These are phyloP conservation scores for Solanum etuberosum DNA, from an alignment of 257 asterid genomes.

Conservation along the genomic window DNA sequence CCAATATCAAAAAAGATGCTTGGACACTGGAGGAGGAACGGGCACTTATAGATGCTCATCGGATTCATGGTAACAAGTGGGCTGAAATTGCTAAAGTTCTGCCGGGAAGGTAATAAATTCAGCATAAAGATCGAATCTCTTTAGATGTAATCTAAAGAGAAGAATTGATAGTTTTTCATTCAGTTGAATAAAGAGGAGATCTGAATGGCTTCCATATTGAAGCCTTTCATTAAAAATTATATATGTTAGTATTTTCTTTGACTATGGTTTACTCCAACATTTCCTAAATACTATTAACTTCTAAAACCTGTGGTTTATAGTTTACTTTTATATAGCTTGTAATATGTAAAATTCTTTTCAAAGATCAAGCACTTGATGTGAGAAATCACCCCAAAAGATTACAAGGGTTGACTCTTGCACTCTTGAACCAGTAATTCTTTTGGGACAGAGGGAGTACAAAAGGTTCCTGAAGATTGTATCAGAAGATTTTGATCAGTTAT, in stretches of 20 bases:
- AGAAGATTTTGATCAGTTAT: background rate
- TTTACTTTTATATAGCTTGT: background rate
- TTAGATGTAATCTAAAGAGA: background rate
- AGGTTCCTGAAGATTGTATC: background rate
- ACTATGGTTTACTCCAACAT: background rate
- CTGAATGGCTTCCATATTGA: background rate
- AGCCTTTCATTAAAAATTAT: background rate
- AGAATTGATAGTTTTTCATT: background rate
- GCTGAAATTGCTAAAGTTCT: conserved; percentile 96
- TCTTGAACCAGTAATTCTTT: background rate
- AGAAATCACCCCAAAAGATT: background rate
- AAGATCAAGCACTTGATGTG: background rate
- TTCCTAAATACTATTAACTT: background rate
- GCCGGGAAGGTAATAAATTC: conserved; percentile 75
- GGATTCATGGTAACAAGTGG: conserved; percentile 90
- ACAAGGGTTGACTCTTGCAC: background rate
- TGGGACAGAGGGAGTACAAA: background rate
- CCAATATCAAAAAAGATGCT: conserved; percentile 85
- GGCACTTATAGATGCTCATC: conserved; percentile 76
- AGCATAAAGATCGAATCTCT: background rate
- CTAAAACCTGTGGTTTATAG: background rate
- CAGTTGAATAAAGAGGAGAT: background rate
- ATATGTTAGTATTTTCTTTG: background rate
- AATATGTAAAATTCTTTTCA: background rate
- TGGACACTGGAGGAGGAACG: conserved; percentile 97